Evolutionary conservation across 116 monocot species (phyloP).

Genomic region (Phalaenopsis hybrid): DNA sequence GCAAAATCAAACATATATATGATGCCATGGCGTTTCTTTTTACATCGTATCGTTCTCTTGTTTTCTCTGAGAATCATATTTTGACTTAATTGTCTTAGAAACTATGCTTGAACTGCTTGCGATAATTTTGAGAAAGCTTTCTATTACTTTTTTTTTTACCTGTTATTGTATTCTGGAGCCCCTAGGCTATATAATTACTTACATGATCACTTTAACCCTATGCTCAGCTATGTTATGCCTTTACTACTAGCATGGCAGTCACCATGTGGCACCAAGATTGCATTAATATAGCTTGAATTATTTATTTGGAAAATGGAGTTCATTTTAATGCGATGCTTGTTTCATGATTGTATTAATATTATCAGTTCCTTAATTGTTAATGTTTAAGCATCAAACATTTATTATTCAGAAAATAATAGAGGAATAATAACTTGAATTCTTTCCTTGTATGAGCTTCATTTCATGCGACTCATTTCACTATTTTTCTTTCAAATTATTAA

Average conservation of each 20-base stretch:
- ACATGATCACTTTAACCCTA: no score
- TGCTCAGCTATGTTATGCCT: not conserved
- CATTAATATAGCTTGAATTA: not conserved
- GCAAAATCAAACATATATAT: not conserved
- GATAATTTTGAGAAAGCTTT: not conserved
- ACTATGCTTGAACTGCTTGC: not conserved
- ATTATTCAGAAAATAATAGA: not conserved
- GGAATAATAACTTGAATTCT: not conserved
- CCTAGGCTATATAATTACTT: not conserved
- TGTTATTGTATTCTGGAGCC: not conserved
- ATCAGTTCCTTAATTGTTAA: not conserved
- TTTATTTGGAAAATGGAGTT: not conserved
- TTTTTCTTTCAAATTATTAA: not conserved
- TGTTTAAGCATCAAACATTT: not conserved
- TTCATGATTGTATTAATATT: not conserved
- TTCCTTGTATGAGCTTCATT: not conserved
- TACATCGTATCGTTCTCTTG: not conserved
- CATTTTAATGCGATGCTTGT: not conserved
- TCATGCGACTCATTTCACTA: not conserved
- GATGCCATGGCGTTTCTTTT: not conserved
- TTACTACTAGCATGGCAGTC: not conserved
- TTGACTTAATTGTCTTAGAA: not conserved
- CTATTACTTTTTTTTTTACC: not conserved
- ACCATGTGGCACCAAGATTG: not conserved
- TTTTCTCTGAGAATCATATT: not conserved